Percentiles rank a stretch among this genome's conserved stretches.
Evolutionary conservation across 1,284 basidiomycete genomes (phyloP).

Genomic region (Malassezia nana): DNA sequence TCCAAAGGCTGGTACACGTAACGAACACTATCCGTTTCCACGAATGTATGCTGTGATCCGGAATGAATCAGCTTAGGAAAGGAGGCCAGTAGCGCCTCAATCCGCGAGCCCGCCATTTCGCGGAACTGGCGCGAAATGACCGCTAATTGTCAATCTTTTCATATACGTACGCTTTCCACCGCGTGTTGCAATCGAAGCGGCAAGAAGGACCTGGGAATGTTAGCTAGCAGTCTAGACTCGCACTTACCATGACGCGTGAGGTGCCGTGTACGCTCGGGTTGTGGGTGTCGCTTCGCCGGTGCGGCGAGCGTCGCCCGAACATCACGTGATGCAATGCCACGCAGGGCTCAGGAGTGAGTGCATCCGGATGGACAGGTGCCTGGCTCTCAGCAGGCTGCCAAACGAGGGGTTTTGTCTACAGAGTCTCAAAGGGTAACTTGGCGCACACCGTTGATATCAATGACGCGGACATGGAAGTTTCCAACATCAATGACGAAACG

Average conservation of each 20-base stretch:
- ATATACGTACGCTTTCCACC: slow-evolving; percentile 66
- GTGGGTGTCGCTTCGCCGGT: neutral
- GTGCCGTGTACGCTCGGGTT: neutral
- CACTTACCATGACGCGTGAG: slow-evolving; percentile 14
- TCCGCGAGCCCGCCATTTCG: slow-evolving; percentile 79
- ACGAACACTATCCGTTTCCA: slow-evolving; percentile 53
- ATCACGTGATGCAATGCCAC: slow-evolving; percentile 13
- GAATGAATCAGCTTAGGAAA: slow-evolving; percentile 97
- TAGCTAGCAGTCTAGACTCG: neutral
- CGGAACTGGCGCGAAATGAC: slow-evolving; percentile 93
- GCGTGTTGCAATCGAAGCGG: slow-evolving; percentile 86
- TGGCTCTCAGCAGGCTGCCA: neutral
- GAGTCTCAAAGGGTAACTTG: slow-evolving; percentile 58
- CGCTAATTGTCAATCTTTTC: slow-evolving; percentile 54
- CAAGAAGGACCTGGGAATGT: slow-evolving; percentile 65
- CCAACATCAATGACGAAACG: slow-evolving; percentile 63
- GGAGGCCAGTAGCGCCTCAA: slow-evolving; percentile 87
- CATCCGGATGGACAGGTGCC: neutral
- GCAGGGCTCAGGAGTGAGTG: neutral
- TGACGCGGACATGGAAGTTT: slow-evolving; percentile 76
- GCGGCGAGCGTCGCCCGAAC: slow-evolving; percentile 5
- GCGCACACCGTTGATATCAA: slow-evolving; percentile 78
- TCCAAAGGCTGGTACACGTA: slow-evolving; percentile 98
- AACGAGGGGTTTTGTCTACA: neutral
- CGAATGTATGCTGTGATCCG: slow-evolving; percentile 91